These are phyloP conservation scores for Ophiostoma sp. DNA, from an alignment of 2,329 filamentous ascomycete species.

Conservation along the genomic window DNA sequence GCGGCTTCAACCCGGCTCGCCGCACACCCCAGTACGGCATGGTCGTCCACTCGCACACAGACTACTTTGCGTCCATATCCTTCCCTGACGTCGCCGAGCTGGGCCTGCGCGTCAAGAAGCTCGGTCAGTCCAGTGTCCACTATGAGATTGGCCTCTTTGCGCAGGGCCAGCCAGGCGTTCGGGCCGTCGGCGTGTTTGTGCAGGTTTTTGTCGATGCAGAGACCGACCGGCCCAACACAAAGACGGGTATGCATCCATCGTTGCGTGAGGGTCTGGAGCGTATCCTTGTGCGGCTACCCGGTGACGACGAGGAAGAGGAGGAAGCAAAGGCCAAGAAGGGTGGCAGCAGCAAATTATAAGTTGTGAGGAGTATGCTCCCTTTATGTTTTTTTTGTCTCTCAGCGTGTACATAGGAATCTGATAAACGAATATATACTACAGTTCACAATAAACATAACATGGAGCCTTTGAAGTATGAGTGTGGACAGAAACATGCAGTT, in stretches of 20 bases:
- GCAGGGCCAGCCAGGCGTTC: conserved; percentile 68
- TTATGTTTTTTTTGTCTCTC: neutral
- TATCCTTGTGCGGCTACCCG: conserved; percentile 43
- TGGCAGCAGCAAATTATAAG: conserved; percentile 9
- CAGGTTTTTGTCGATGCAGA: conserved; percentile 85
- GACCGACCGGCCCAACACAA: conserved; percentile 64
- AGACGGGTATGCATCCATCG: conserved; percentile 59
- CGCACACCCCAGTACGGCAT: conserved; percentile 74
- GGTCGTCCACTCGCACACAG: conserved; percentile 80
- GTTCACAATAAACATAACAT: neutral
- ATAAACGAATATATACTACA: neutral
- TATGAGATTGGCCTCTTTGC: conserved; percentile 91
- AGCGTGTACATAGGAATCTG: neutral
- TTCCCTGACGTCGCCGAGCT: conserved; percentile 84
- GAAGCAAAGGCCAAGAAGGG: neutral
- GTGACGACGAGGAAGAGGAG: conserved; percentile 20
- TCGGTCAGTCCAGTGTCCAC: conserved; percentile 82
- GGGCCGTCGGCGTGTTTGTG: conserved; percentile 80
- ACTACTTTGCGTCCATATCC: conserved; percentile 79
- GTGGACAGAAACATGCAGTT: neutral
- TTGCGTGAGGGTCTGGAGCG: conserved; percentile 61
- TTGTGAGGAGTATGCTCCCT: neutral
- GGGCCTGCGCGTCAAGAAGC: conserved; percentile 75
- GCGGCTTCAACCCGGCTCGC: conserved; percentile 65
- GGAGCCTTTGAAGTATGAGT: neutral